Evolutionary conservation across 2,329 filamentous ascomycete genomes (phyloP).

Genomic region (Aureobasidium sp.): DNA sequence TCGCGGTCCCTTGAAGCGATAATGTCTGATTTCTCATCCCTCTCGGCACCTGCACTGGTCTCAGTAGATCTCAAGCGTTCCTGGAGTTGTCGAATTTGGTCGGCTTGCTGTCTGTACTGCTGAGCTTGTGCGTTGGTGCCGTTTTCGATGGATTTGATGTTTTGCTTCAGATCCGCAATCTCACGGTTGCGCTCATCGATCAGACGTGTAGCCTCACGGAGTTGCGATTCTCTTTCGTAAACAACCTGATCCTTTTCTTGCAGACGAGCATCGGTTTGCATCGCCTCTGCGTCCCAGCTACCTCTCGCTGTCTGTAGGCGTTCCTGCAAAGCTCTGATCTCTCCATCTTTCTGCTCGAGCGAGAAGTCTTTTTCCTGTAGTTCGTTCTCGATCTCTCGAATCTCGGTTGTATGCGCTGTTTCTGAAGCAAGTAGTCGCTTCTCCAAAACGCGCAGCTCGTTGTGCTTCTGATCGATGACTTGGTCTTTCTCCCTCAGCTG

Average conservation of each 20-base stretch:
- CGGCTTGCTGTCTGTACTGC: slow-evolving; percentile 44
- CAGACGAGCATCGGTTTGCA: slow-evolving; percentile 30
- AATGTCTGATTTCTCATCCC: slow-evolving; percentile 35
- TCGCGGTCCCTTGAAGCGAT: slow-evolving; percentile 38
- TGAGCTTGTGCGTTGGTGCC: slow-evolving; percentile 43
- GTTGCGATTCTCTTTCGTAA: slow-evolving; percentile 65
- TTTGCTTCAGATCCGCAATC: slow-evolving; percentile 37
- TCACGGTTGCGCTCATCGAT: slow-evolving; percentile 71
- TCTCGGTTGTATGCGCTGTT: slow-evolving; percentile 21
- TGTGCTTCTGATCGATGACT: slow-evolving; percentile 29
- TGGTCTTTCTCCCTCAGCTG: slow-evolving; percentile 30
- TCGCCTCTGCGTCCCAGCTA: slow-evolving; percentile 33
- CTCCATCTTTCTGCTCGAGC: slow-evolving; percentile 32
- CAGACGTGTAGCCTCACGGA: slow-evolving; percentile 67
- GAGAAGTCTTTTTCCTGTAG: slow-evolving; percentile 55
- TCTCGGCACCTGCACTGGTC: slow-evolving; percentile 34
- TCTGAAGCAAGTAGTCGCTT: slow-evolving; percentile 28
- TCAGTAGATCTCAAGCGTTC: slow-evolving; percentile 40
- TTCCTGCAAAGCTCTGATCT: slow-evolving; percentile 31
- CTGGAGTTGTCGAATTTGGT: slow-evolving; percentile 43
- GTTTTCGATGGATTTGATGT: slow-evolving; percentile 24
- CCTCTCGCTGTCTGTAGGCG: slow-evolving; percentile 32
- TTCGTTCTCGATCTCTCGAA: slow-evolving; percentile 33
- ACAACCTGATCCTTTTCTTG: slow-evolving; percentile 42
- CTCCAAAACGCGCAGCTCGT: slow-evolving; percentile 28